phyloP scores from a whole-genome alignment of 1,284 basidiomycete genomes.

The Cutaneotrichosporon dermatis region DNA sequence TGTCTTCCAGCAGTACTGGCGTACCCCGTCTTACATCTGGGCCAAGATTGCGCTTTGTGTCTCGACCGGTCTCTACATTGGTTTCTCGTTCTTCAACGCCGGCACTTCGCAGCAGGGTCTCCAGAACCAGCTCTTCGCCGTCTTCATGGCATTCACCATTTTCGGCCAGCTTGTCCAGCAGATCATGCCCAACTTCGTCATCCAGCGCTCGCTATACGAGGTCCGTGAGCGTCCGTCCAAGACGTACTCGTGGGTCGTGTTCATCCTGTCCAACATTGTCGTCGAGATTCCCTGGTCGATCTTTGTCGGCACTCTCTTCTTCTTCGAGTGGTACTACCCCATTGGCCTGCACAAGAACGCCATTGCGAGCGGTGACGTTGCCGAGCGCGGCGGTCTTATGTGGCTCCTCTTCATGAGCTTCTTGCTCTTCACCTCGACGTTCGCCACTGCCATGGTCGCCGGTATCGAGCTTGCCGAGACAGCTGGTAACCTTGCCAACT shows the following conservation, averaged over 20 bases:
- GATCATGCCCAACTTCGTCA: slow-evolving; percentile 52
- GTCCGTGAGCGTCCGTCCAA: slow-evolving; percentile 67
- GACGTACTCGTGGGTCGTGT: slow-evolving; percentile 77
- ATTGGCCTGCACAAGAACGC: slow-evolving; percentile 49
- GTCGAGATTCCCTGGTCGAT: slow-evolving; percentile 51
- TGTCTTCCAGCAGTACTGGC: slow-evolving; percentile 57
- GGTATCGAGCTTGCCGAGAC: slow-evolving; percentile 47
- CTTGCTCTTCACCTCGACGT: slow-evolving; percentile 50
- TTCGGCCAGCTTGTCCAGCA: slow-evolving; percentile 49
- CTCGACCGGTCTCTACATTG: slow-evolving; percentile 50
- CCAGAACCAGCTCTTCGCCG: slow-evolving; percentile 68
- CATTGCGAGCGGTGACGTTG: slow-evolving; percentile 32
- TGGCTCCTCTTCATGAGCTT: slow-evolving; percentile 45
- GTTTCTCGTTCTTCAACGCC: slow-evolving; percentile 61
- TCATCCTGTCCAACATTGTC: slow-evolving; percentile 51
- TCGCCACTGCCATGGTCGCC: slow-evolving; percentile 44
- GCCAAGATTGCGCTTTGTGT: slow-evolving; percentile 60
- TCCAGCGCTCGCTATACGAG: slow-evolving; percentile 60
- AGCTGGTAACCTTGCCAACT: slow-evolving; percentile 49
- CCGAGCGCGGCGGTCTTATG: slow-evolving; percentile 42
- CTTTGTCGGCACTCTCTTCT: slow-evolving; percentile 51
- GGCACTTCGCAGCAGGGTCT: slow-evolving; percentile 65
- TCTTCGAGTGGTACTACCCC: slow-evolving; percentile 51
- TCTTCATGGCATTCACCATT: slow-evolving; percentile 51
- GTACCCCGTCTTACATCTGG: slow-evolving; percentile 68